phyloP scores from a whole-genome alignment of 2,329 filamentous ascomycete genomes.

The Endoconidiophora polonica region DNA sequence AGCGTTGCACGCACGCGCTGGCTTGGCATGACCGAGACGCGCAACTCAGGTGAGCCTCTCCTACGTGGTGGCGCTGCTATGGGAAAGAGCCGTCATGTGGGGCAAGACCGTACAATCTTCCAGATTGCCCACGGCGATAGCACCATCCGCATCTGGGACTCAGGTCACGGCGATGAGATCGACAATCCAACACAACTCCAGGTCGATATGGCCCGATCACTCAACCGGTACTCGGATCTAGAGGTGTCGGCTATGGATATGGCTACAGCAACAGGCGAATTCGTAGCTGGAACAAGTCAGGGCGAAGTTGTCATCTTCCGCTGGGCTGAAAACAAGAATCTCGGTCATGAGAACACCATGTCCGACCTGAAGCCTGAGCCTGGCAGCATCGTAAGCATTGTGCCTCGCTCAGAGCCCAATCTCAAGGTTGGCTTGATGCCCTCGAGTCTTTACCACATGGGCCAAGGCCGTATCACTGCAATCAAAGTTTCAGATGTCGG shows the following conservation, averaged over 20 bases:
- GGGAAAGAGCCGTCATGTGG: constrained; percentile 52
- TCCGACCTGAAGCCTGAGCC: constrained; percentile 33
- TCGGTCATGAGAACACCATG: constrained; percentile 44
- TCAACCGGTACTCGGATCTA: constrained; percentile 63
- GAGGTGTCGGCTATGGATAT: constrained; percentile 68
- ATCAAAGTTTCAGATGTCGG: constrained; percentile 81
- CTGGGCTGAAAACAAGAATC: constrained; percentile 67
- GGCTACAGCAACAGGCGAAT: constrained; percentile 63
- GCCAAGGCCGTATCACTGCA: constrained; percentile 53
- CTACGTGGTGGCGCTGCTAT: constrained; percentile 65
- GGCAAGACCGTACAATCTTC: constrained; percentile 69
- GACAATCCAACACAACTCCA: constrained; percentile 73
- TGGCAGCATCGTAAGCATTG: constrained; percentile 60
- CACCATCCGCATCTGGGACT: constrained; percentile 83
- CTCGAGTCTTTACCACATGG: constrained; percentile 44
- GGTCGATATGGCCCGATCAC: constrained; percentile 67
- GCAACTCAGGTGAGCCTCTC: constrained; percentile 61
- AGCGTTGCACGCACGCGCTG: constrained; percentile 63
- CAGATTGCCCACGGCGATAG: constrained; percentile 82
- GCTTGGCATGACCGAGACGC: constrained; percentile 78
- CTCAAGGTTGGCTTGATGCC: constrained; percentile 73
- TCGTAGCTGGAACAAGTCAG: constrained; percentile 61
- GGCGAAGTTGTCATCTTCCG: constrained; percentile 81
- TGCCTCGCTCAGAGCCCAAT: constrained; percentile 49
- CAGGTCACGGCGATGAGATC: constrained; percentile 79